Percentiles rank a stretch among this genome's conserved stretches.
Evolutionary conservation across 2,329 filamentous ascomycete genomes (phyloP).

Genomic region (Penicillium paneum): DNA sequence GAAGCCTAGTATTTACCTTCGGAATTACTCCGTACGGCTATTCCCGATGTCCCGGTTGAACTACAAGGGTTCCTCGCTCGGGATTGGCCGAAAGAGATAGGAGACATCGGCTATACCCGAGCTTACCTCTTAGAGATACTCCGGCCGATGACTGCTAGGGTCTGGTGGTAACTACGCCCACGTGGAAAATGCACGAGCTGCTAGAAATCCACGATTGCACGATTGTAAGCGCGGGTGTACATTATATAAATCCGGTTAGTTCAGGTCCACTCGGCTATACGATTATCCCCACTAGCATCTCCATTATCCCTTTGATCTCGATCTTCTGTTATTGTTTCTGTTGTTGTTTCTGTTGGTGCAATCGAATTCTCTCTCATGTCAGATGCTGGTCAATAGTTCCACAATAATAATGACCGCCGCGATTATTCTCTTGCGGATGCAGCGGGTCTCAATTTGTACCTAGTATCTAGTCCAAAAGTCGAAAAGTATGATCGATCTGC

Average conservation of each 20-base stretch:
- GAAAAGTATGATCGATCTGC: neutral
- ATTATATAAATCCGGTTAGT: conserved; percentile 12
- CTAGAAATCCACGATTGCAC: too few species aligned
- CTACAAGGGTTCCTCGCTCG: neutral
- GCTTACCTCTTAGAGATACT: neutral
- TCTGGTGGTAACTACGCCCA: neutral
- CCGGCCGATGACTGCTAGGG: neutral
- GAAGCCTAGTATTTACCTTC: neutral
- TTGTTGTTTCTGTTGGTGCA: neutral
- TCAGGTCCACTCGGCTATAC: neutral
- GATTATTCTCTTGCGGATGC: neutral
- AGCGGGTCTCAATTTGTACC: neutral
- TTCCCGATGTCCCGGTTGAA: neutral
- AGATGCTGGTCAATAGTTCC: neutral
- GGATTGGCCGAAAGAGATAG: neutral
- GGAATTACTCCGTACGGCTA: neutral
- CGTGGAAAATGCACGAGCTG: neutral
- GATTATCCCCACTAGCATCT: neutral
- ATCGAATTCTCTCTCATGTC: neutral
- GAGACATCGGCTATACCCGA: neutral
- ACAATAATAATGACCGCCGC: neutral
- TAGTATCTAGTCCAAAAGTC: too few species aligned
- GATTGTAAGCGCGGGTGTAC: neutral
- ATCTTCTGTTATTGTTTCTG: neutral
- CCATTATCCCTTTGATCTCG: neutral